Conservation (phyloP, 805 yeast genomes). For the Cyberlindnera samutprakarnensis region DNA sequence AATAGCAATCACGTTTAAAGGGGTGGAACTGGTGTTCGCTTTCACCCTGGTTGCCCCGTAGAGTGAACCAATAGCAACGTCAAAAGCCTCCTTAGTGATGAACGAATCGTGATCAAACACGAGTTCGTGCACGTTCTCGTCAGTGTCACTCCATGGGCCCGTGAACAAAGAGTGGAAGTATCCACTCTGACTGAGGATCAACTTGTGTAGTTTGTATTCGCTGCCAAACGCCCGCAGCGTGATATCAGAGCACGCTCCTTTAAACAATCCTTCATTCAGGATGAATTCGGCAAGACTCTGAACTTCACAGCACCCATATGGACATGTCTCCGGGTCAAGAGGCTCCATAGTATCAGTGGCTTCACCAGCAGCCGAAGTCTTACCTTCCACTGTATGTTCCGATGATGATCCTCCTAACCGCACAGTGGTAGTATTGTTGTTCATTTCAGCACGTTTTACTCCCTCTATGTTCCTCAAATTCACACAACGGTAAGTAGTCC, state of each 20-base stretch:
- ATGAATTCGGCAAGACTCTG: slow-evolving; percentile 24
- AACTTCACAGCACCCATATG: slow-evolving; percentile 23
- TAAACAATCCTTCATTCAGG: slow-evolving; percentile 31
- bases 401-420: no score
- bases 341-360: neutral
- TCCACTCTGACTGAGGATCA: slow-evolving; percentile 38
- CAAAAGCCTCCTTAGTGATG: slow-evolving; percentile 39
- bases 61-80: slow-evolving; percentile 36
- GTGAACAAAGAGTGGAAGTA: slow-evolving; percentile 39
- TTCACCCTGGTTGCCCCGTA: slow-evolving; percentile 28
- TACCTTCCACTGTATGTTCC: no score
- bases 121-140: slow-evolving; percentile 20
- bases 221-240: slow-evolving; percentile 38
- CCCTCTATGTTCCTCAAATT: no score
- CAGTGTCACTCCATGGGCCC: slow-evolving; percentile 33
- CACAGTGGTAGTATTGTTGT: neutral
- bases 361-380: no score
- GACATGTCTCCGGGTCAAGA: slow-evolving; percentile 14
- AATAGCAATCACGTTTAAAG: slow-evolving; percentile 38
- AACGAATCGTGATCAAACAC: slow-evolving; percentile 33
- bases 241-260: slow-evolving; percentile 43
- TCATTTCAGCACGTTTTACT: neutral
- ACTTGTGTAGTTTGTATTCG: slow-evolving; percentile 36
- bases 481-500: no score
- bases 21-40: slow-evolving; percentile 25